Conservation (phyloP, 2,329 filamentous ascomycete genomes). For the Shiraia bambusicola region DNA sequence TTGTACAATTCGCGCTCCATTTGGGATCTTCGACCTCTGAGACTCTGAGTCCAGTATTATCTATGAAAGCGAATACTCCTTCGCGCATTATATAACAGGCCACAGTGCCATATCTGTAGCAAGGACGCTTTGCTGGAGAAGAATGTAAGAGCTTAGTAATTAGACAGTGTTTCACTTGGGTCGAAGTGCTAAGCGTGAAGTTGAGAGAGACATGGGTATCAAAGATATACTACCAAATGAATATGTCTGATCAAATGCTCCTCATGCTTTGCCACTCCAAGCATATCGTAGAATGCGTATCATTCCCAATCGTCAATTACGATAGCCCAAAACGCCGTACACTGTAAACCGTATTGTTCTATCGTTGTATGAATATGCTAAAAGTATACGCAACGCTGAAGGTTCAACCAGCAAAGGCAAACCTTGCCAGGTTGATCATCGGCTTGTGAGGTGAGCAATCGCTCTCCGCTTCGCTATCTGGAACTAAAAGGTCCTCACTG, state of each 20-base stretch:
- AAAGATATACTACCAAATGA: constrained; percentile 14
- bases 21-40: no score
- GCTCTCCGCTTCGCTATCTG: constrained; percentile 47
- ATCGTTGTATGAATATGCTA: constrained; percentile 8
- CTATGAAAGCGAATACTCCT: no score
- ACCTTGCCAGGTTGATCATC: constrained; percentile 43
- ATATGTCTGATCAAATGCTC: constrained; percentile 8
- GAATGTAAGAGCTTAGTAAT: no score
- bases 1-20: no score
- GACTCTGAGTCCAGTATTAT: no score
- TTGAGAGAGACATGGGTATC: constrained; percentile 13
- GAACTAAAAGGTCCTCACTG: constrained; percentile 51
- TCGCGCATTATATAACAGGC: no score
- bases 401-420: constrained; percentile 37
- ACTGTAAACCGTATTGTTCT: constrained; percentile 2
- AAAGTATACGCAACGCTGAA: constrained; percentile 4
- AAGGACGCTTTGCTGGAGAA: no score
- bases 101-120: no score
- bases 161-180: no score
- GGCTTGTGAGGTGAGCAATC: constrained; percentile 40
- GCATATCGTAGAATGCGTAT: background rate
- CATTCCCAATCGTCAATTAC: background rate
- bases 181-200: background rate
- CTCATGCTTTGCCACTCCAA: constrained; percentile 1
- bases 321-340: constrained; percentile 5